phyloP scores from a whole-genome alignment of 2,329 filamentous ascomycete genomes.

The Ceratocystis destructans region DNA sequence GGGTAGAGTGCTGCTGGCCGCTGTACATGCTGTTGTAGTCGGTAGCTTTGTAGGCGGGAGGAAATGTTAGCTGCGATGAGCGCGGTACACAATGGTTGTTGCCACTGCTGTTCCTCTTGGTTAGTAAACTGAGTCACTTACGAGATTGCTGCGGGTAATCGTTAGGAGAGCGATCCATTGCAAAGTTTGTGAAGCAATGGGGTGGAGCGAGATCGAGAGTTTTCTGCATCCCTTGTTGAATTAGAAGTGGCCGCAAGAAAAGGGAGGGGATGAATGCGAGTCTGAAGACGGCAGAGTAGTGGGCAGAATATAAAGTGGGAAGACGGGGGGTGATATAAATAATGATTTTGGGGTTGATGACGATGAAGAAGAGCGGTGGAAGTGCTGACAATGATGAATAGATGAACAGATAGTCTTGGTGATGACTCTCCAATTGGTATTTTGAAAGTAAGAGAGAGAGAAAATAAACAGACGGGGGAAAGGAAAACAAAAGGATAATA shows the following conservation, averaged over 20 bases:
- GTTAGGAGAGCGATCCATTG: slow-evolving; percentile 1
- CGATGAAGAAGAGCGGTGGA: background rate
- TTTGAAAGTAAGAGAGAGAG: background rate
- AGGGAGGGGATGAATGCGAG: background rate
- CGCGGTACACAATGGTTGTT: background rate
- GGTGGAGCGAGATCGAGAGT: background rate
- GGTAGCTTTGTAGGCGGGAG: background rate
- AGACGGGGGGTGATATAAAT: background rate
- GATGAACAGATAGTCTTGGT: background rate
- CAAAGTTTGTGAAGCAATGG: background rate
- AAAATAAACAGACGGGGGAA: background rate
- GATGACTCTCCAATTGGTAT: background rate
- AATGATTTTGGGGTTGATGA: background rate
- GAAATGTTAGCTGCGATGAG: background rate
- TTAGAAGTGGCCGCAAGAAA: background rate
- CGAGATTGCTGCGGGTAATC: slow-evolving; percentile 5
- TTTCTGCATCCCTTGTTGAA: background rate
- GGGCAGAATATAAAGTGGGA: background rate
- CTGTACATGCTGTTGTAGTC: slow-evolving; percentile 7
- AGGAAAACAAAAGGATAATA: background rate
- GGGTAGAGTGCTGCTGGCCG: background rate
- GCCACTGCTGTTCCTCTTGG: background rate
- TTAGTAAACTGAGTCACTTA: background rate
- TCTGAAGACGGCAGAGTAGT: background rate
- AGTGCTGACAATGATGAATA: background rate